Evolutionary conservation across 768 basidiomycete genomes (phyloP).

Genomic region (Tylopilus balloui): DNA sequence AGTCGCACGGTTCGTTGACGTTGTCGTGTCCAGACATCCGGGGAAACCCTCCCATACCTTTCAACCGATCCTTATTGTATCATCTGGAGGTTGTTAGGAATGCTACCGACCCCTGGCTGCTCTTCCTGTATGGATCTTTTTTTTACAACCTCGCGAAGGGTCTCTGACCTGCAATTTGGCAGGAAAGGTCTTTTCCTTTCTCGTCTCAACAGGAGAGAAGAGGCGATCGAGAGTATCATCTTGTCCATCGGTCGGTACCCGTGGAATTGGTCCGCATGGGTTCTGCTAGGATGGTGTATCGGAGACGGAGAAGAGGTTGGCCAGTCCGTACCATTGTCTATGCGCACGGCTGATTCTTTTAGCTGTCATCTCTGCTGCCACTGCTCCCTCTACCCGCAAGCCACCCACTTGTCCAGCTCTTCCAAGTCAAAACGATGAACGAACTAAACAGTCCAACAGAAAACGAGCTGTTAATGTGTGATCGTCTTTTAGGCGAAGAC

Average conservation of each 20-base stretch:
- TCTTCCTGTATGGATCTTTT: conserved; percentile 59
- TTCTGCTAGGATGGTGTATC: conserved; percentile 71
- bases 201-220: conserved; percentile 72
- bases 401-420: conserved; percentile 61
- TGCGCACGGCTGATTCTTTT: conserved; percentile 10
- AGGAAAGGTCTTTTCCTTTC: conserved; percentile 84
- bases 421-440: conserved; percentile 85
- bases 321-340: background rate
- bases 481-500: conserved; percentile 63
- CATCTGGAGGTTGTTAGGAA: conserved; percentile 58
- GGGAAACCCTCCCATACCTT: conserved; percentile 61
- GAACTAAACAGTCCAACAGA: conserved; percentile 89
- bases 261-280: conserved; percentile 97
- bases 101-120: conserved; percentile 70
- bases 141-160: background rate
- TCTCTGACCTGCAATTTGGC: conserved; percentile 5
- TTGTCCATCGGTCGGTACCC: conserved; percentile 73
- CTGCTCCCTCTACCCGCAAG: conserved; percentile 45
- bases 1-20: background rate
- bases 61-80: conserved; percentile 53
- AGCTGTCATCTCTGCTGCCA: conserved; percentile 44
- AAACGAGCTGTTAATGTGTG: conserved; percentile 75
- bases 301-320: conserved; percentile 82
- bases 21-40: conserved; percentile 49
- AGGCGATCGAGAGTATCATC: conserved; percentile 79